These are phyloP conservation scores for Annulohypoxylon bovei DNA, from an alignment of 495 filamentous ascomycete species.

Conservation along the genomic window DNA sequence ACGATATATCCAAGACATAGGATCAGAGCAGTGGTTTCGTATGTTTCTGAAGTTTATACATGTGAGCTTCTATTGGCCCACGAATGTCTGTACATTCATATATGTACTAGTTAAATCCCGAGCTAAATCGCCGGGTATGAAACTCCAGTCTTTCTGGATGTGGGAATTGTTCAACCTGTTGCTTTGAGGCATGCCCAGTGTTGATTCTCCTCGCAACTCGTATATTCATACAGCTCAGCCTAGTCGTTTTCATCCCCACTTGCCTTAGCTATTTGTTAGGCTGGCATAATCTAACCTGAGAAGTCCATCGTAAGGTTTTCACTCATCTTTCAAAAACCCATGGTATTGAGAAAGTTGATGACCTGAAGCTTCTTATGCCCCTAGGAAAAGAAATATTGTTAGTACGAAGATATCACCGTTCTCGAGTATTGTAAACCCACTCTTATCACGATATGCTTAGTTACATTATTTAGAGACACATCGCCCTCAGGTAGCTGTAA, in stretches of 20 bases:
- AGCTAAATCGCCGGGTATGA: not conserved
- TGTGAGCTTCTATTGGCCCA: not conserved
- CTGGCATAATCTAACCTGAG: no score
- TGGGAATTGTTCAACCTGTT: not conserved
- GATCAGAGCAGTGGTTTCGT: not conserved
- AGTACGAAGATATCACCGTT: not conserved
- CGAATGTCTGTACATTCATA: not conserved
- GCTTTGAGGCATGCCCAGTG: not conserved
- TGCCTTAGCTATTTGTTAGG: not conserved
- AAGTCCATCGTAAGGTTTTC: not conserved
- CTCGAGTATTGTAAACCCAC: constrained; percentile 46
- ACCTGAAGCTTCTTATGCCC: constrained; percentile 34
- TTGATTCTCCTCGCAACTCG: not conserved
- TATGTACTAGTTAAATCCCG: not conserved
- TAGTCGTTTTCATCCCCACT: not conserved
- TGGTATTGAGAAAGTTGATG: constrained; percentile 30
- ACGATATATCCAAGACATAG: not conserved
- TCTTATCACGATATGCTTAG: constrained; percentile 67
- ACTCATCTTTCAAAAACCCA: constrained; percentile 32
- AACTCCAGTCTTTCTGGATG: not conserved
- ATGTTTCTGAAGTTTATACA: not conserved
- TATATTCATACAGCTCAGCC: not conserved
- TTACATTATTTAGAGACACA: constrained; percentile 62
- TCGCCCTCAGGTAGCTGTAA: constrained; percentile 28
- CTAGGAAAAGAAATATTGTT: constrained; percentile 18